Conservation (phyloP, 2,329 filamentous ascomycete species). For the Rutstroemia sp. region DNA sequence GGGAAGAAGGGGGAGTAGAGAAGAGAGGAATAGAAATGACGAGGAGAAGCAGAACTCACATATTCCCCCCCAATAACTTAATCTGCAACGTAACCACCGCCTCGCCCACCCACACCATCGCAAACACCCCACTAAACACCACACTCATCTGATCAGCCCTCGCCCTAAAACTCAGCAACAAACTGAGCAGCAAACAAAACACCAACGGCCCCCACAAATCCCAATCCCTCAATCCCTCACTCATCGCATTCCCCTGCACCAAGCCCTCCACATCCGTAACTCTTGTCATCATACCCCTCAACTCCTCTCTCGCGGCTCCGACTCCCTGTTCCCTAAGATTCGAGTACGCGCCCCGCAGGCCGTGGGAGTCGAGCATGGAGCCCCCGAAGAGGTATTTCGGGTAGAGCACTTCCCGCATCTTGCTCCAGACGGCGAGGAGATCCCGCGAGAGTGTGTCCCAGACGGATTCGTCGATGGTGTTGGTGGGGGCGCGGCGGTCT, state of each 20-base stretch:
- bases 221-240: slow-evolving; percentile 87
- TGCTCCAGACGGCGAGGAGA: slow-evolving; percentile 88
- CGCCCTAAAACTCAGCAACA: slow-evolving; percentile 80
- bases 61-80: slow-evolving; percentile 90
- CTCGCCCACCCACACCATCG: slow-evolving; percentile 94
- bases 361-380: slow-evolving; percentile 54
- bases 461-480: slow-evolving; percentile 94
- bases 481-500: slow-evolving; percentile 79
- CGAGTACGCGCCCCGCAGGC: slow-evolving; percentile 53
- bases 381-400: slow-evolving; percentile 83
- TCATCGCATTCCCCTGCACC: slow-evolving; percentile 59
- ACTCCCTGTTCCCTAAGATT: slow-evolving; percentile 52
- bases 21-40: background rate
- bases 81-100: slow-evolving; percentile 97
- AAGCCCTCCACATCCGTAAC: slow-evolving; percentile 57
- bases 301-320: slow-evolving; percentile 52
- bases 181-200: slow-evolving; percentile 82
- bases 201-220: slow-evolving; percentile 96
- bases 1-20: background rate
- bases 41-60: slow-evolving; percentile 53
- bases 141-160: slow-evolving; percentile 72
- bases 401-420: slow-evolving; percentile 95
- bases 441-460: slow-evolving; percentile 97
- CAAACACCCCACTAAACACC: slow-evolving; percentile 95
- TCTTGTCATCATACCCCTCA: slow-evolving; percentile 52